Conservation (phyloP, 257 asterid species). For the Rubia yunnanensis region DNA sequence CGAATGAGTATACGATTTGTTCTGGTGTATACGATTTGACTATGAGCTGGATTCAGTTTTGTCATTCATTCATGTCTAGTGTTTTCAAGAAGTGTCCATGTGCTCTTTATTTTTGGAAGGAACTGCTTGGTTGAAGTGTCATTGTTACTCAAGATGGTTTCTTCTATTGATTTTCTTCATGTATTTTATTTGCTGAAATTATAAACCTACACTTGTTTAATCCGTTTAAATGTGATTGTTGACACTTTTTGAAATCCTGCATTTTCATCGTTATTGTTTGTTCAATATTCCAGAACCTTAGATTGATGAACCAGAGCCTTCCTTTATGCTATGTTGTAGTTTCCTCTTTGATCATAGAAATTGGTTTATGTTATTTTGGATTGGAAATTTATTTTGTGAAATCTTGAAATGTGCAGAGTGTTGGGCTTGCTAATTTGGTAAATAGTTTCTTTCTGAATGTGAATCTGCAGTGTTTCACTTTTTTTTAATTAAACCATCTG, state of each 20-base stretch:
- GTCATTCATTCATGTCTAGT: too few species aligned
- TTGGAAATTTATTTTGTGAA: not conserved
- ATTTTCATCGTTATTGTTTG: not conserved
- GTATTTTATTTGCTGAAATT: not conserved
- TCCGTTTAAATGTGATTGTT: not conserved
- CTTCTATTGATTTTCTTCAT: not conserved
- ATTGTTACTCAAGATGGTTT: too few species aligned
- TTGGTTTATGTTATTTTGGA: not conserved
- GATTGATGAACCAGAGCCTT: slow-evolving; percentile 14
- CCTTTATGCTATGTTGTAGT: slow-evolving; percentile 9
- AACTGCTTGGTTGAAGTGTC: too few species aligned
- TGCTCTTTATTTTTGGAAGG: too few species aligned
- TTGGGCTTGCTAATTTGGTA: slow-evolving; percentile 77
- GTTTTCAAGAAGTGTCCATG: too few species aligned
- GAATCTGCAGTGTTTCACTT: slow-evolving; percentile 74
- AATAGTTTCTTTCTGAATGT: slow-evolving; percentile 86
- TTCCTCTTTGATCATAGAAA: not conserved
- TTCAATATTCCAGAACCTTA: not conserved
- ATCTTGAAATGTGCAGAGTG: slow-evolving; percentile 44
- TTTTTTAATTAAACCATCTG: too few species aligned
- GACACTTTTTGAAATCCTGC: not conserved
- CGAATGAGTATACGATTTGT: too few species aligned
- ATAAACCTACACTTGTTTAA: too few species aligned
- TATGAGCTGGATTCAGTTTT: too few species aligned
- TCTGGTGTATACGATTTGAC: too few species aligned